Evolutionary conservation across 345 rosid genomes (phyloP).

Genomic region (Moringa oleifera): DNA sequence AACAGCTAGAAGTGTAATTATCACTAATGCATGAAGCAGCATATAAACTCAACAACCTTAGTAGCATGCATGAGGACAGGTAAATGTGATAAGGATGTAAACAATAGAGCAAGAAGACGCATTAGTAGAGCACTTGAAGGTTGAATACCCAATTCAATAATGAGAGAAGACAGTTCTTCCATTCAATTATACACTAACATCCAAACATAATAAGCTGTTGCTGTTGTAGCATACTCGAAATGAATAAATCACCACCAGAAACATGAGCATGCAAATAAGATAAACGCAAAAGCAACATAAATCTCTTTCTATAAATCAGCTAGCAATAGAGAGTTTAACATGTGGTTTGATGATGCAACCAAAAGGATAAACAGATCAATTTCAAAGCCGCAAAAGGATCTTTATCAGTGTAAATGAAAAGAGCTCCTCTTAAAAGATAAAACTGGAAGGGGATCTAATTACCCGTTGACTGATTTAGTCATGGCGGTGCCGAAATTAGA

Average conservation of each 20-base stretch:
- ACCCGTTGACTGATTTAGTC: slow-evolving; percentile 97
- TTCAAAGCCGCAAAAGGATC: slow-evolving; percentile 1
- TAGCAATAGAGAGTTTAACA: neutral
- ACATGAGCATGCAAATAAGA: slow-evolving; percentile 10
- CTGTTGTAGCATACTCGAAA: neutral
- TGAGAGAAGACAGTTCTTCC: too few relatives aligned
- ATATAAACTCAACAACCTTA: too few relatives aligned
- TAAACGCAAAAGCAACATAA: neutral
- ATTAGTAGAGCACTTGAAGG: too few relatives aligned
- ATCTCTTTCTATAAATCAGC: neutral
- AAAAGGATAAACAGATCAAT: neutral
- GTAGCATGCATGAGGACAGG: too few relatives aligned
- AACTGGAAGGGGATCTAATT: slow-evolving; percentile 24
- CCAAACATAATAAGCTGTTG: neutral
- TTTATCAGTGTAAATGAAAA: neutral
- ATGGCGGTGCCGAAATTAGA: slow-evolving; percentile 69
- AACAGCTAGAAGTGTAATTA: too few relatives aligned
- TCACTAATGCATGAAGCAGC: too few relatives aligned
- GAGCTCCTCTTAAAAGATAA: neutral
- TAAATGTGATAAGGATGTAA: too few relatives aligned
- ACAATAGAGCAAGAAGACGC: too few relatives aligned
- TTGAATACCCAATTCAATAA: too few relatives aligned
- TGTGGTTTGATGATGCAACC: neutral
- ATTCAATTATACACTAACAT: too few relatives aligned
- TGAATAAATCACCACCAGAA: neutral